Percentiles rank a stretch among this genome's conserved stretches.
Conservation (phyloP, 31 red algal species). For the Porphyra umbilicalis region DNA sequence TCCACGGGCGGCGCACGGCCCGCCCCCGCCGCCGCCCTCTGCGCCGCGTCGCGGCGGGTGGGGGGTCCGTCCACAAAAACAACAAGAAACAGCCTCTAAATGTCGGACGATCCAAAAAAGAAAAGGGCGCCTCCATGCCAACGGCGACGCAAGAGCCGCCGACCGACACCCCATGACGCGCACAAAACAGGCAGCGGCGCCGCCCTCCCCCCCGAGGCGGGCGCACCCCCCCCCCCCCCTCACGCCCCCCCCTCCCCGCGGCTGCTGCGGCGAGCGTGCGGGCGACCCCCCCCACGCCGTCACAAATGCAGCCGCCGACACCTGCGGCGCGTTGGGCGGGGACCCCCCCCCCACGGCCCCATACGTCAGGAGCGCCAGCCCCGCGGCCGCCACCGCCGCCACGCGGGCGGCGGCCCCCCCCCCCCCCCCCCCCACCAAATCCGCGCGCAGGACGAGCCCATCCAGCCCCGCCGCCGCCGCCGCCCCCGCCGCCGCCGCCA, state of each 20-base stretch:
- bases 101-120: no score
- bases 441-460: not conserved
- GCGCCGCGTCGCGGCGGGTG: no score
- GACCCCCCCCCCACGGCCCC: not conserved
- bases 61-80: no score
- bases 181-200: no score
- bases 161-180: no score
- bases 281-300: not conserved
- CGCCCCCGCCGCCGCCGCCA: not conserved
- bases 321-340: not conserved
- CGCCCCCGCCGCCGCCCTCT: no score
- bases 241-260: not conserved
- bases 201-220: no score
- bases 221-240: no score
- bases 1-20: no score
- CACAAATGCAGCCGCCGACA: not conserved
- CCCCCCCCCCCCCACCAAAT: not conserved
- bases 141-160: no score
- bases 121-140: no score
- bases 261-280: not conserved
- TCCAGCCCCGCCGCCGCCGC: not conserved
- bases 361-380: not conserved
- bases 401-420: not conserved
- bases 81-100: no score
- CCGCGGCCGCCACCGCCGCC: not conserved